phyloP scores from a whole-genome alignment of 2,329 filamentous ascomycete genomes.

The Aureobasidium sp. region DNA sequence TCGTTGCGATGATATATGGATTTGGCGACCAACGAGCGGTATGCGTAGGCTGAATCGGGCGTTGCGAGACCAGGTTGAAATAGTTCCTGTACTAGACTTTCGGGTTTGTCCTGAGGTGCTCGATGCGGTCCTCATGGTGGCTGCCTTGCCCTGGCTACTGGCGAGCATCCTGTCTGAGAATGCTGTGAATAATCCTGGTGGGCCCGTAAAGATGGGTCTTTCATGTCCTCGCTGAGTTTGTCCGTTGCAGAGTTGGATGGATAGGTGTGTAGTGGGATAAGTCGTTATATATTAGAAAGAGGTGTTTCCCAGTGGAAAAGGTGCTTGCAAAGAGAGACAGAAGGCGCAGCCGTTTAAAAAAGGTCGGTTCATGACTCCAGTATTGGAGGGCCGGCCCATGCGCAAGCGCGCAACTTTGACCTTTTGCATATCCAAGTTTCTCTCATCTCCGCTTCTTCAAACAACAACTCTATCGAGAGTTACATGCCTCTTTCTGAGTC shows the following conservation, averaged over 20 bases:
- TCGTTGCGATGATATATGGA: not conserved
- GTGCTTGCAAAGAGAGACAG: not conserved
- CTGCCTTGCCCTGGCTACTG: not conserved
- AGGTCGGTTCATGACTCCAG: not conserved
- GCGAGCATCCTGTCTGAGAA: conserved; percentile 10
- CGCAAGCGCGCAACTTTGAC: not conserved
- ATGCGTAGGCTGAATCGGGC: not conserved
- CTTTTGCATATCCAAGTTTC: not conserved
- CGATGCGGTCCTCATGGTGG: not conserved
- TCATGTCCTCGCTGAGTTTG: conserved; percentile 2
- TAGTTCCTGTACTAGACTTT: not conserved
- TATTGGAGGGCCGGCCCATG: not conserved
- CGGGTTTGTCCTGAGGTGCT: not conserved
- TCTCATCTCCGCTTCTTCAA: not conserved
- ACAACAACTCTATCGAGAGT: no score
- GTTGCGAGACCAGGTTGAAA: conserved; percentile 1
- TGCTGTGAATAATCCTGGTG: not conserved
- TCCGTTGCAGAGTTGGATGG: not conserved
- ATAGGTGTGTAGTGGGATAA: not conserved
- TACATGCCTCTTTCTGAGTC: not conserved
- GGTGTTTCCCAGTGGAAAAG: not conserved
- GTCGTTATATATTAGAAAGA: not conserved
- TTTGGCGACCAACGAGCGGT: not conserved
- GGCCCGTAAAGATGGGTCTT: conserved; percentile 10
- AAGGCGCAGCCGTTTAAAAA: not conserved